A percentile compares a stretch with the other conserved stretches of the same genome.
These are phyloP conservation scores for Vitis hybrid DNA, from an alignment of 177 flowering plant species.

Conservation along the genomic window DNA sequence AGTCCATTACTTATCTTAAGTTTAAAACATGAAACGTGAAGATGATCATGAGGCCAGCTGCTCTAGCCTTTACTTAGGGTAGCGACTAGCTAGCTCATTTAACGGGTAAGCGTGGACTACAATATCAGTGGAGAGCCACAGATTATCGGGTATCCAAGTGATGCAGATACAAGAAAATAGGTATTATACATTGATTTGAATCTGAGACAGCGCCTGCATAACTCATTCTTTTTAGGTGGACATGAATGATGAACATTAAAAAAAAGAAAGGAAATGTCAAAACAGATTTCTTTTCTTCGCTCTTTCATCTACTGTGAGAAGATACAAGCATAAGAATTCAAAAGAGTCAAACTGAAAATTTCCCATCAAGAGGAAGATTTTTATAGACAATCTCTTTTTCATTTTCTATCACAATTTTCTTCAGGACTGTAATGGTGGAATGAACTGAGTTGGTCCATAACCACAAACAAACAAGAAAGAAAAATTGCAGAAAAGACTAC, in stretches of 20 bases:
- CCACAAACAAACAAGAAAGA: conserved; percentile 9
- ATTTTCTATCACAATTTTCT: conserved; percentile 1
- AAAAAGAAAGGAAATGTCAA: not conserved
- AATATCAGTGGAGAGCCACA: too few species aligned
- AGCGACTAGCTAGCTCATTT: too few species aligned
- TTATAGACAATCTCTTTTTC: conserved; percentile 1
- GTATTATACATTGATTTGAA: conserved; percentile 8
- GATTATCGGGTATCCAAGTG: too few species aligned
- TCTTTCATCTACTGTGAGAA: not conserved
- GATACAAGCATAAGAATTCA: not conserved
- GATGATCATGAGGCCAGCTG: too few species aligned
- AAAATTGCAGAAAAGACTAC: not conserved
- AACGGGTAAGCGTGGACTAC: too few species aligned
- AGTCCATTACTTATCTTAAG: too few species aligned
- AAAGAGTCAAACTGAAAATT: too few species aligned
- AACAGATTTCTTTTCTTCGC: not conserved
- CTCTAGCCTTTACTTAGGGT: too few species aligned
- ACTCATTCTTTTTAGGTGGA: too few species aligned
- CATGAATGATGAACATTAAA: too few species aligned
- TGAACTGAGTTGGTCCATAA: conserved; percentile 20
- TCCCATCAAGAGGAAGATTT: too few species aligned
- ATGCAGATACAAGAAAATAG: not conserved
- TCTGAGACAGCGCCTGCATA: conserved; percentile 13
- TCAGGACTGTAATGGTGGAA: conserved; percentile 5
- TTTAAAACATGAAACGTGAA: too few species aligned